A percentile compares a stretch with the other conserved stretches of the same genome.
Conservation (phyloP, 306 rosid genomes). For the Castanospermum australe region DNA sequence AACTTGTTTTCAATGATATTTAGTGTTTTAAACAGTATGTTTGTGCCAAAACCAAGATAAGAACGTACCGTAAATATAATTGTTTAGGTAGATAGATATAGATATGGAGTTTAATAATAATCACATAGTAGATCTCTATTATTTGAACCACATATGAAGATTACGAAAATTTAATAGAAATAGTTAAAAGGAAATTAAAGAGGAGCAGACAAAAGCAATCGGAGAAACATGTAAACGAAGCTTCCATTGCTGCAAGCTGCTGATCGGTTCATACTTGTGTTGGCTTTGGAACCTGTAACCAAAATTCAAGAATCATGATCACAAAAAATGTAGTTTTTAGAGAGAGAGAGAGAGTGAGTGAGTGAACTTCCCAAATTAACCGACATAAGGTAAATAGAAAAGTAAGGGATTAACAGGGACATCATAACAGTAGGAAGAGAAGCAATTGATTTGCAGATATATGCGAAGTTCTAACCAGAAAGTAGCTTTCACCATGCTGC, state of each 20-base stretch:
- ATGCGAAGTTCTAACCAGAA: slow-evolving; percentile 51
- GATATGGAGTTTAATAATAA: slow-evolving; percentile 25
- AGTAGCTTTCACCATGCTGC: slow-evolving; percentile 88
- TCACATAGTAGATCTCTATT: slow-evolving; percentile 25
- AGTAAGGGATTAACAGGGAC: not conserved
- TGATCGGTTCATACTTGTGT: slow-evolving; percentile 18
- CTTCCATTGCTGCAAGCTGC: slow-evolving; percentile 28
- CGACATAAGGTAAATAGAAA: not conserved
- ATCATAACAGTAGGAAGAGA: not conserved
- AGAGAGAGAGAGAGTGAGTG: not conserved
- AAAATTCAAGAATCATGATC: not conserved
- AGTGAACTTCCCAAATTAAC: not conserved
- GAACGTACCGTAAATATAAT: slow-evolving; percentile 6
- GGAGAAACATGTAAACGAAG: slow-evolving; percentile 18
- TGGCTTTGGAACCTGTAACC: slow-evolving; percentile 53
- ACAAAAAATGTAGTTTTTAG: not conserved
- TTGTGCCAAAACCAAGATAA: slow-evolving; percentile 1
- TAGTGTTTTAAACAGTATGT: not conserved
- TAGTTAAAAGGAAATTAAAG: not conserved
- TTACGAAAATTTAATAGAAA: not conserved
- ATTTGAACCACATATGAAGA: not conserved
- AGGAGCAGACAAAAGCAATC: slow-evolving; percentile 10
- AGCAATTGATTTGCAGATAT: not conserved
- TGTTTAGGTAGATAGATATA: slow-evolving; percentile 5
- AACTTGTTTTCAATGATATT: not conserved